These are phyloP conservation scores for Cystofilobasidium ferigula DNA, from an alignment of 768 basidiomycete genomes.

Conservation along the genomic window DNA sequence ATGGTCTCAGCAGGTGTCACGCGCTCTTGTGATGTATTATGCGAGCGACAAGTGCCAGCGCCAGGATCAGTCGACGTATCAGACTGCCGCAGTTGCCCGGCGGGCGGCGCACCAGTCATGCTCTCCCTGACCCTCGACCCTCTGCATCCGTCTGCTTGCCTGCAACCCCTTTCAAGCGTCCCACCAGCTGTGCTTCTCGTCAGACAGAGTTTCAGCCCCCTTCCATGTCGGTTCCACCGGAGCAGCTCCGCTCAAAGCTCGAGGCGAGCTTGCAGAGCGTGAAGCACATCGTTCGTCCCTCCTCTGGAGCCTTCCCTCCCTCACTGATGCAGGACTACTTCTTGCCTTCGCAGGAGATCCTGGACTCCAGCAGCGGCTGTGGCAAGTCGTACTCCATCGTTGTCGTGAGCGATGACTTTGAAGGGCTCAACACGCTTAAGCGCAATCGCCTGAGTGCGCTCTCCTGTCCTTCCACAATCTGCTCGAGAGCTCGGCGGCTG, in stretches of 20 bases:
- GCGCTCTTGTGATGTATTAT: too few relatives aligned
- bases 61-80: too few relatives aligned
- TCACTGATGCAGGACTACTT: not conserved
- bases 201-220: too few relatives aligned
- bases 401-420: constrained; percentile 24
- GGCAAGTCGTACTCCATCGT: constrained; percentile 25
- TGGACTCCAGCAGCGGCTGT: constrained; percentile 20
- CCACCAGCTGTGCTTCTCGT: too few relatives aligned
- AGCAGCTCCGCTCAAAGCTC: constrained; percentile 14
- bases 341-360: constrained; percentile 12
- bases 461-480: not conserved
- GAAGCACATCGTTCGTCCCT: constrained; percentile 6
- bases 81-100: too few relatives aligned
- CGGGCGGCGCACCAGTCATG: too few relatives aligned
- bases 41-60: too few relatives aligned
- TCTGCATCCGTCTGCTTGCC: too few relatives aligned
- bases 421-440: constrained; percentile 24
- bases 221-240: constrained; percentile 6
- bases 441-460: constrained; percentile 22
- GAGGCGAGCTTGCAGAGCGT: not conserved
- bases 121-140: too few relatives aligned
- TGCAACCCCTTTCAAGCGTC: too few relatives aligned
- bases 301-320: not conserved
- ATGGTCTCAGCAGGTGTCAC: not conserved
- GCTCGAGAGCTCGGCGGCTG: not conserved